Base-by-base conservation (phyloP, 495 filamentous ascomycete genomes). In the Immersiella caudata region DNA sequence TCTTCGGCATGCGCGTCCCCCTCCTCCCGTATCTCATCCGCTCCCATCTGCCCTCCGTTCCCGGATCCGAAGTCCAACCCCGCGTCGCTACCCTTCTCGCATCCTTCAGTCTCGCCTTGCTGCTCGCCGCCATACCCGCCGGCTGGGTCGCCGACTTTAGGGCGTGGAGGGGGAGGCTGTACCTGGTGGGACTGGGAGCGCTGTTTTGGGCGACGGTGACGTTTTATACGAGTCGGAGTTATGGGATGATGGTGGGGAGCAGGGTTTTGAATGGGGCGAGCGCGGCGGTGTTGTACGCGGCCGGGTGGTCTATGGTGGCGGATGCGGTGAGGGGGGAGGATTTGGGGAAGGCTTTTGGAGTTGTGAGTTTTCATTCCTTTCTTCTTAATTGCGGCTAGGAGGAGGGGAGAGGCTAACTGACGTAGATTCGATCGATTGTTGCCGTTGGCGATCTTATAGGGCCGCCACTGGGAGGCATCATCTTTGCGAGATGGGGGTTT, bases 1-100 rank as follows among this genome's bases (percentile, higher is more conserved):
- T 67, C 40, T 67, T 67, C 22, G 65, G 58, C 36, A 67, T 67
- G 65, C 65, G 65, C 46, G 58, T 67, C 21, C 65, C 65, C 6
- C 50, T 67, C 6, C 50, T 67, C 5, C 65, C 65, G 5, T 62
- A 52, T 18, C 57, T 67, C 57, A 33, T 67, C 20, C 65, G 65
- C 25, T n/a, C 59, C 7, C 58, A 67, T 33, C 50, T 67, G 4
- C 14, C 40, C 40, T 5, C 36, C 58, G 58, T 49, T 18, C 24
- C 61, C 27, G 65, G 62, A 26, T 26, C n/a, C 27, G 46, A 62
- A 26, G 65, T 67, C 2, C 65, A 67, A 33, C n/a, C 36, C 7
- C 65, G 58, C 33, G 58, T 67, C 12, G 59, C 65, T 7, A 2
- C 49, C 8, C 33, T 67, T 7, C 18, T 67, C 21, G 65, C 65